phyloP scores from a whole-genome alignment of 192 early-diverging fungal genomes.

The Cladochytrium replicatum region DNA sequence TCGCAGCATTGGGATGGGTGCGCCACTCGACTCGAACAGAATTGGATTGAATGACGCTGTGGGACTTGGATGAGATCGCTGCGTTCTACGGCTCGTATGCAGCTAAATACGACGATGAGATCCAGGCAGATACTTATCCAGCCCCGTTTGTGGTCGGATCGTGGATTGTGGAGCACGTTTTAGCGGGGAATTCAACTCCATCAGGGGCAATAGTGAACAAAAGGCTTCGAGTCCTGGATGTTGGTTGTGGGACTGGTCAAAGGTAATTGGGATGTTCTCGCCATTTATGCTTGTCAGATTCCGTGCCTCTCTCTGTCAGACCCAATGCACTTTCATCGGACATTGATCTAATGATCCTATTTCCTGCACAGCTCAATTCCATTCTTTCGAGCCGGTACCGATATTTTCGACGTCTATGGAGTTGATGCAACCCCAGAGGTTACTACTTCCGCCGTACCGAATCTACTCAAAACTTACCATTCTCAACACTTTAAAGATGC shows the following conservation, averaged over 20 bases:
- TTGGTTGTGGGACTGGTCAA: slow-evolving; percentile 22
- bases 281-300: background rate
- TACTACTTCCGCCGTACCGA: too few species aligned
- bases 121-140: slow-evolving; percentile 14
- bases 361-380: slow-evolving; percentile 10
- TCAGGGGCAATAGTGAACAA: too few species aligned
- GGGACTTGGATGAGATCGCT: slow-evolving; percentile 15
- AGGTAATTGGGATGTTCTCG: slow-evolving; percentile 3
- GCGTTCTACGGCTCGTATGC: slow-evolving; percentile 18
- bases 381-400: slow-evolving; percentile 6
- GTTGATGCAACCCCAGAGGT: slow-evolving; percentile 25
- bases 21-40: too few species aligned
- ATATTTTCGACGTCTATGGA: slow-evolving; percentile 11
- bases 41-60: too few species aligned
- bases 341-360: too few species aligned
- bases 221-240: slow-evolving; percentile 8
- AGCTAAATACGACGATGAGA: slow-evolving; percentile 16
- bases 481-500: slow-evolving; percentile 4
- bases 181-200: too few species aligned
- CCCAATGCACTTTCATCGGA: too few species aligned
- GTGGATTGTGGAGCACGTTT: slow-evolving; percentile 11
- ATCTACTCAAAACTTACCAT: background rate
- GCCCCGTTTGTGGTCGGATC: slow-evolving; percentile 14
- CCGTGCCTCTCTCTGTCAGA: background rate
- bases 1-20: too few species aligned